Base-by-base conservation (phyloP, 768 basidiomycete genomes). In the Boletales sp. region DNA sequence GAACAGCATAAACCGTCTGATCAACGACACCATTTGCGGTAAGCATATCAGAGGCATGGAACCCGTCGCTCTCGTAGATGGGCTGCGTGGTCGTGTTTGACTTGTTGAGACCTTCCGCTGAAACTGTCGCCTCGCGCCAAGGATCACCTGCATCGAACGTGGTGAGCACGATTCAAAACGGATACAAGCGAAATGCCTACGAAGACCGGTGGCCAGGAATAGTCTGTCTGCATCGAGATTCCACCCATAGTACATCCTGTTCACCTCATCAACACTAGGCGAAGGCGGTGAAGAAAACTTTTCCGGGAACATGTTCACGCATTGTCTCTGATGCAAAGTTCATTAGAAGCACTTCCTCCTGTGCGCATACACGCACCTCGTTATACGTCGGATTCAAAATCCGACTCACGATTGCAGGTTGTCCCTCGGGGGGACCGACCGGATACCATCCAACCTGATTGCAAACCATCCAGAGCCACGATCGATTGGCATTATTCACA, bases 391-490 rank as follows among this genome's bases (percentile, higher is more conserved):
- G 70, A n/a, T 66, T 54, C 24, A 72, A 12, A 30, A 72, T 63
- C 9, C 69, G 63, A 18, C 70, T 68, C 30, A 64, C 65, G 50
- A 71, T 58, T 17, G 63, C 53, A 11, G 75, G 72, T 40, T 68
- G 62, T 21, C 57, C 63, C 8, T 30, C 12, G 2, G 75, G 76
- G 4, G 75, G 73, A 30, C 73, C 67, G 6, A 62, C 68, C 50
- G 66, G 68, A 53, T 60, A 70, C 48, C 52, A 86, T 30, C 87
- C 87, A 1, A 88, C 74, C 68, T 88, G 77, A 57, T 84, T 86
- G 60, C 87, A 88, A 5, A 83, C 78, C 59, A 86, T 80, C 87
- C 87, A 88, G 49, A 70, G 65, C 85, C 86, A 90, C 4, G 86
- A 86, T 17, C 87, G 77, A 4, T 52, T 53, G 0, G 71, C 51